Evolutionary conservation across 208 protist genomes (phyloP).

Genomic region (Leishmania guyanensis): DNA sequence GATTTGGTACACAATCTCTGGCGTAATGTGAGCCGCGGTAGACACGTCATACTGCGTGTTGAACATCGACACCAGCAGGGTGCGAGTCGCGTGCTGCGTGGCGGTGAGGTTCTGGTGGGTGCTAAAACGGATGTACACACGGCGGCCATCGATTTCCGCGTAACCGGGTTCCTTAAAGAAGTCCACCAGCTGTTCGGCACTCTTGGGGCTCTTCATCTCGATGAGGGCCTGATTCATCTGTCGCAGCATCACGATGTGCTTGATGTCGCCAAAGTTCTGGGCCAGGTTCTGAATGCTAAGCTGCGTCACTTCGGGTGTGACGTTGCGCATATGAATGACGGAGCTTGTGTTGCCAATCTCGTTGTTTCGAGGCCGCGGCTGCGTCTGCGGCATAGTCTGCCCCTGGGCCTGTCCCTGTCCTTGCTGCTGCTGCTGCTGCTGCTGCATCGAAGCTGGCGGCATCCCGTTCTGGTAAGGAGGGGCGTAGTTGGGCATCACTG

Average conservation of each 20-base stretch:
- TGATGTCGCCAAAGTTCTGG: slow-evolving; percentile 89
- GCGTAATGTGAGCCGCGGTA: slow-evolving; percentile 79
- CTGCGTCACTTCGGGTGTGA: slow-evolving; percentile 91
- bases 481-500: slow-evolving; percentile 57
- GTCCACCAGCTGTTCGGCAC: slow-evolving; percentile 89
- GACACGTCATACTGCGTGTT: slow-evolving; percentile 93
- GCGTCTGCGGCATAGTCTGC: slow-evolving; percentile 22
- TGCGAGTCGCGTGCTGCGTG: slow-evolving; percentile 86
- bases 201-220: slow-evolving; percentile 90
- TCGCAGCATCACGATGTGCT: slow-evolving; percentile 93
- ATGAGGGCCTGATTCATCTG: slow-evolving; percentile 94
- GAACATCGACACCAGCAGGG: slow-evolving; percentile 92
- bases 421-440: slow-evolving; percentile 23
- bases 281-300: slow-evolving; percentile 87
- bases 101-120: slow-evolving; percentile 90
- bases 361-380: slow-evolving; percentile 67
- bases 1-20: slow-evolving; percentile 92
- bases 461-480: slow-evolving; percentile 34
- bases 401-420: slow-evolving; percentile 19
- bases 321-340: slow-evolving; percentile 92
- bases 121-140: slow-evolving; percentile 93
- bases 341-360: slow-evolving; percentile 85
- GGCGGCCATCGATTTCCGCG: slow-evolving; percentile 88
- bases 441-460: slow-evolving; percentile 19
- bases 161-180: slow-evolving; percentile 87